These are phyloP conservation scores for Marsdenia floribunda DNA, from an alignment of 257 asterid genomes.

Conservation along the genomic window DNA sequence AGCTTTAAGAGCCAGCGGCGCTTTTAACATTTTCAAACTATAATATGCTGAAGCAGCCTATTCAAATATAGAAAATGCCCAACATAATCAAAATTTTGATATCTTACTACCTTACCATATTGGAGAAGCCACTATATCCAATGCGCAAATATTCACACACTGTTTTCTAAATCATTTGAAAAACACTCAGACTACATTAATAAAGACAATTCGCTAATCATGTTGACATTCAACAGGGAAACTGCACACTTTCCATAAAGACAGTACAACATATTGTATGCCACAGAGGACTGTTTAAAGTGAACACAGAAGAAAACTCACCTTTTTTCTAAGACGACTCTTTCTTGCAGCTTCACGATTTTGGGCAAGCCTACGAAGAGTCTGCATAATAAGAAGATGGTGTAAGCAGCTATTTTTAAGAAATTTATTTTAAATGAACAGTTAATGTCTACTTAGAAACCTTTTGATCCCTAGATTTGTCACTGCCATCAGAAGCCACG, in stretches of 20 bases:
- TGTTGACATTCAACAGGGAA: neutral
- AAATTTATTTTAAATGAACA: neutral
- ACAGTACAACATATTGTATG: neutral
- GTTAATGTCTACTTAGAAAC: conserved; percentile 27
- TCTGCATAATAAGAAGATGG: conserved; percentile 28
- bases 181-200: neutral
- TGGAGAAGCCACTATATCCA: neutral
- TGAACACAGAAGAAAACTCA: conserved; percentile 17
- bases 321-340: conserved; percentile 92
- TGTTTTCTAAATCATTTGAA: neutral
- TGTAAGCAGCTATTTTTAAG: conserved; percentile 14
- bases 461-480: conserved; percentile 95
- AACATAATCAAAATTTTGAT: neutral
- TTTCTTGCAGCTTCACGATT: conserved; percentile 99
- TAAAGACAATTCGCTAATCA: neutral
- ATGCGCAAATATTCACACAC: neutral
- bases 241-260: neutral
- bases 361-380: conserved; percentile 97
- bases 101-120: neutral
- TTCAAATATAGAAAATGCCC: too few species aligned
- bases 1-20: too few species aligned
- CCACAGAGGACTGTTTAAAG: neutral
- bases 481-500: conserved; percentile 91
- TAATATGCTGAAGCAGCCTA: too few species aligned
- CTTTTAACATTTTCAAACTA: too few species aligned